Base-by-base conservation (phyloP, 2,329 filamentous ascomycete species). In the Didymellaceae sp. region DNA sequence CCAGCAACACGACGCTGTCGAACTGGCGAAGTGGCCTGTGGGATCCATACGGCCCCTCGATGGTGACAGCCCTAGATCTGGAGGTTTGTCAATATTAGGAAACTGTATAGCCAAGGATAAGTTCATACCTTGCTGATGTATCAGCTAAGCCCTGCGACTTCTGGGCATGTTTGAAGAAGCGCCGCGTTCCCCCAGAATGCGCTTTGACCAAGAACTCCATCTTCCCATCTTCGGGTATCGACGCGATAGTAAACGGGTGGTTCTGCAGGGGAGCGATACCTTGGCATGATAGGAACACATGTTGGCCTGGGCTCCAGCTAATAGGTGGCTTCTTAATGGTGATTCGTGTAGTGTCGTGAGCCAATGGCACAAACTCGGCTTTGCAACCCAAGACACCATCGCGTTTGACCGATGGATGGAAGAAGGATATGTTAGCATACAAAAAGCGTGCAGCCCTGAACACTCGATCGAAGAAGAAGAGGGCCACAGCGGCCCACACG, bases 201-300 rank as follows among this genome's bases (percentile, higher is more conserved):
- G 81, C 75, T 48, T 82, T 80, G 8, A 85, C 74, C 4, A 83
- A 64, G 53, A 86, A 84, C 42, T 84, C 81, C 65, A 86, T 75
- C 47, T 76, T 79, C 1, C 76, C 75, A 59, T 85, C 82, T 30
- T 75, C 74, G 0, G 82, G 80, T 10, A 85, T 75, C 1, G 81
- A 83, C 2, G 81, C 74, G 50, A 87, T 83, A 1, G 84, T 87
- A 61, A 87, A 87, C 0, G 85, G 86, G 57, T 88, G 85, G 18
- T 80, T 81, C 60, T 87, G 82, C 2, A 87, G 68, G 1, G 82
- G 83, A 14, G 78, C 76, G 28, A 86, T 65, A 0, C 75, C 76
- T 59, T 81, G 85, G 59, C 77, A 85, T 5, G 81, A 81, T 2
- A 88, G 70, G 58, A 86, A 86, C 0, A 83, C 77, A 63, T 88